phyloP scores from a whole-genome alignment of 306 rosid genomes.

The Prunus dulcis region DNA sequence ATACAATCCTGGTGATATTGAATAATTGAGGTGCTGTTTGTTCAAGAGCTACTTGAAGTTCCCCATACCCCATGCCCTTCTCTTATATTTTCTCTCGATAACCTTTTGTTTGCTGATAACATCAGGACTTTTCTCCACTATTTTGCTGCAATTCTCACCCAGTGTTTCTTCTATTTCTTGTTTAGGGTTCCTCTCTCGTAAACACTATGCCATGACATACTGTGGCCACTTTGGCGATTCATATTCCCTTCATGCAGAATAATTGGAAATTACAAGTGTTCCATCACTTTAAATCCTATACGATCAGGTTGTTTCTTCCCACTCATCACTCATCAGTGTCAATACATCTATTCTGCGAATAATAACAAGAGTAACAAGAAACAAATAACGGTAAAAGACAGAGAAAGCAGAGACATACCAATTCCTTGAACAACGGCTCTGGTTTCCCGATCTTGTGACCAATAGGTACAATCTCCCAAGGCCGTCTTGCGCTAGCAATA shows the following conservation, averaged over 20 bases:
- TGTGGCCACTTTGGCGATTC: not conserved
- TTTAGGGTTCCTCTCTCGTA: not conserved
- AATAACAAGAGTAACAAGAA: not conserved
- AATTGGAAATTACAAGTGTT: not conserved
- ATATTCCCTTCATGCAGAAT: not conserved
- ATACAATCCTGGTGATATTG: not conserved
- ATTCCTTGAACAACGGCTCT: slow-evolving; percentile 75
- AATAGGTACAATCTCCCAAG: slow-evolving; percentile 70
- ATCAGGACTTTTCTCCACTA: not conserved
- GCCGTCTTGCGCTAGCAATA: slow-evolving; percentile 57
- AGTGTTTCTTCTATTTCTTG: not conserved
- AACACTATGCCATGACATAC: not conserved
- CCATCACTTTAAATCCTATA: not conserved
- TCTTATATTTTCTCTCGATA: not conserved
- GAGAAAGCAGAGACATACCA: slow-evolving; percentile 48
- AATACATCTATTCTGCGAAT: not conserved
- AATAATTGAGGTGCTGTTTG: not conserved
- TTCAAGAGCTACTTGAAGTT: not conserved
- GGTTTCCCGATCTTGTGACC: slow-evolving; percentile 93
- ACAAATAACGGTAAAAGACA: not conserved
- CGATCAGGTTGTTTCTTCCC: not conserved
- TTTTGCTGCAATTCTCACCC: not conserved
- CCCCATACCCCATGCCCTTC: not conserved
- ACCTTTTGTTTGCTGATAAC: not conserved
- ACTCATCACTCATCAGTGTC: too few species aligned